phyloP scores from a whole-genome alignment of 352 stramenopile species.

The Pythium angustatum region DNA sequence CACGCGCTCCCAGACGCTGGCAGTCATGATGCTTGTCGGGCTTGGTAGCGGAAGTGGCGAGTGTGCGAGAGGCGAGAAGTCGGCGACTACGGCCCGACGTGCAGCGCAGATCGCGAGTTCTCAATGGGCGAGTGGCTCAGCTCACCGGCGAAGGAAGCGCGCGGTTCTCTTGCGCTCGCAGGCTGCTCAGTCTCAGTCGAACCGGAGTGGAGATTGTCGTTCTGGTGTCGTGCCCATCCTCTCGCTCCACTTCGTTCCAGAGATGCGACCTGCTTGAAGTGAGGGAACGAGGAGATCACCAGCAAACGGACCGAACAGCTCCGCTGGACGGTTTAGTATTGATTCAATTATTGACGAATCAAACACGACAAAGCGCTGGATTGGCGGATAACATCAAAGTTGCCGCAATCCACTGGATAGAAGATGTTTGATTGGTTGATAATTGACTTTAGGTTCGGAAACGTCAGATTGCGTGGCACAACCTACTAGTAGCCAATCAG shows the following conservation, averaged over 20 bases:
- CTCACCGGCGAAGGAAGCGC: too few species aligned
- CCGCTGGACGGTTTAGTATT: slow-evolving; percentile 10
- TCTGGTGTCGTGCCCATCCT: too few species aligned
- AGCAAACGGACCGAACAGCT: slow-evolving; percentile 11
- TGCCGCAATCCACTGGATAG: slow-evolving; percentile 4
- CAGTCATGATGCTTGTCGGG: neutral
- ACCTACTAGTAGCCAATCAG: too few species aligned
- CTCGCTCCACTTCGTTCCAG: too few species aligned
- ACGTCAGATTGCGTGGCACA: too few species aligned
- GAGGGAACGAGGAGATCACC: neutral
- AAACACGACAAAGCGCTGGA: neutral
- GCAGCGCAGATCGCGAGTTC: too few species aligned
- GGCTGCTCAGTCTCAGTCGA: too few species aligned
- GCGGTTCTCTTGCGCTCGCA: neutral
- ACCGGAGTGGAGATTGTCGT: too few species aligned
- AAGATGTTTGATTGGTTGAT: too few species aligned
- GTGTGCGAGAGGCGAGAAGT: neutral
- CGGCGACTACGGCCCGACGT: slow-evolving; percentile 1
- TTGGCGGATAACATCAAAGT: slow-evolving; percentile 1
- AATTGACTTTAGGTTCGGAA: too few species aligned
- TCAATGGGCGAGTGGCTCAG: too few species aligned
- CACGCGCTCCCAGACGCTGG: slow-evolving; percentile 36
- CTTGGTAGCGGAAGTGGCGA: too few species aligned
- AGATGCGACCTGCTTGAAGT: neutral
- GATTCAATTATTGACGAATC: neutral